Base-by-base conservation (phyloP, 2,329 filamentous ascomycete genomes). In the Aspergillus neotritici region DNA sequence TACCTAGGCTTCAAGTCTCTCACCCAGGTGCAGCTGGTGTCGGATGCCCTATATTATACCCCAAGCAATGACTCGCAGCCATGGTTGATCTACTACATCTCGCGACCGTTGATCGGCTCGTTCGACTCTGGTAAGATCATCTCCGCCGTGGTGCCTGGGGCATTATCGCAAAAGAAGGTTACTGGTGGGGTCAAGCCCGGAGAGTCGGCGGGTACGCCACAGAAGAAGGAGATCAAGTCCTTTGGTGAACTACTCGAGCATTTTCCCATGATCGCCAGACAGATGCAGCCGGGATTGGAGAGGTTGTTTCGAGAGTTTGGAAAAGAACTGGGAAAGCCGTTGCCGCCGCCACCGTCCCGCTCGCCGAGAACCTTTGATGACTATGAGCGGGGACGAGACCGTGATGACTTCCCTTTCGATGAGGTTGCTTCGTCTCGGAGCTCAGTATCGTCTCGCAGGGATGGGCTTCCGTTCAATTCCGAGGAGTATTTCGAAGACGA, bases 71-170 rank as follows among this genome's bases (percentile, higher is more conserved):
- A 97, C 56, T 84, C 87, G 11, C 84, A 89, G 55, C 87, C 90
- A 76, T 98, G 93, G 89, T 80, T 98, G 34, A 78, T 98, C 47
- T 97, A 97, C 76, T 96, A 90, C 67, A 94, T 98, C 50, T 93
- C 91, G 17, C 83, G 81, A 40, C 93, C 93, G 2, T 72, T 98
- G 40, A 79, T 96, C 14, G 93, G 93, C 16, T 77, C 79, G 1
- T 90, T 84, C 74, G 89, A 95, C 58, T 79, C 88, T 39, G 76
- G 81, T 40, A 83, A 81, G 51, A 83, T 91, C 38, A 67, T 77
- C 4, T 82, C 84, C 3, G 88, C 89, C 2, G 67, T 83, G 14
- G 61, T 68, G 4, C 51, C 73, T 66, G 51, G 72, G 65, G 45
- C 69, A 64, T n/a, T 65, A 67, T 43, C 31, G 44, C 63, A 44